Conservation (phyloP, 2,329 filamentous ascomycete species). For the Rhexocercosporidium sp. region DNA sequence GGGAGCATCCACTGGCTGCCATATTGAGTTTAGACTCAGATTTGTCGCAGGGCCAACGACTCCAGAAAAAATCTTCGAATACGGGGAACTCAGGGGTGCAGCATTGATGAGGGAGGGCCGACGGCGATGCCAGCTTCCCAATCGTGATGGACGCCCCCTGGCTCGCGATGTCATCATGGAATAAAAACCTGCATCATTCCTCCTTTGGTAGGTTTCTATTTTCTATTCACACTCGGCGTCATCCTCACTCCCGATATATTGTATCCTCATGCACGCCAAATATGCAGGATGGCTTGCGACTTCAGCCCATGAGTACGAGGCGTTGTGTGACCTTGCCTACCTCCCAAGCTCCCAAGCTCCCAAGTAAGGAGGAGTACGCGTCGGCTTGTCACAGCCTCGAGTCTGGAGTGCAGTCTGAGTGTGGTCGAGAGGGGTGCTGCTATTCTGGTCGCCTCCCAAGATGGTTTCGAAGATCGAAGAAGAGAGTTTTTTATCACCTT, state of each 20-base stretch:
- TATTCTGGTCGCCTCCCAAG: not conserved
- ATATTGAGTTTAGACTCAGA: not conserved
- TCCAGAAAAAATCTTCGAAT: slow-evolving; percentile 3
- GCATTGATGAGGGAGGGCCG: not conserved
- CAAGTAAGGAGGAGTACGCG: no score
- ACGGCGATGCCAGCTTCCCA: not conserved
- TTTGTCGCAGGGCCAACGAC: not conserved
- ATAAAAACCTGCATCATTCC: not conserved
- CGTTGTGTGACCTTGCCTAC: no score
- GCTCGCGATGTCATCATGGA: not conserved
- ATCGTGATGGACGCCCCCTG: not conserved
- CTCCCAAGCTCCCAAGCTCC: no score
- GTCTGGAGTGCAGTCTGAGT: slow-evolving; percentile 4
- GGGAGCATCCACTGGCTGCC: not conserved
- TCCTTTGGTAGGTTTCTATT: no score
- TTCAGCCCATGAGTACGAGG: not conserved
- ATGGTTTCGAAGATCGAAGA: not conserved
- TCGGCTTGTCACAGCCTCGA: not conserved
- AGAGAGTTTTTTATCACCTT: not conserved
- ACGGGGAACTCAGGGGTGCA: slow-evolving; percentile 3
- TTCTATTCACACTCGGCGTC: not conserved
- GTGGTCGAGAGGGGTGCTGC: not conserved
- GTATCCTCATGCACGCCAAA: not conserved
- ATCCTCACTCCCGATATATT: not conserved
- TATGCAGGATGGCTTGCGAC: not conserved